A percentile compares a stretch with the other conserved stretches of the same genome.
Conservation (phyloP, 495 filamentous ascomycete species). For the Penicillium nucicola region DNA sequence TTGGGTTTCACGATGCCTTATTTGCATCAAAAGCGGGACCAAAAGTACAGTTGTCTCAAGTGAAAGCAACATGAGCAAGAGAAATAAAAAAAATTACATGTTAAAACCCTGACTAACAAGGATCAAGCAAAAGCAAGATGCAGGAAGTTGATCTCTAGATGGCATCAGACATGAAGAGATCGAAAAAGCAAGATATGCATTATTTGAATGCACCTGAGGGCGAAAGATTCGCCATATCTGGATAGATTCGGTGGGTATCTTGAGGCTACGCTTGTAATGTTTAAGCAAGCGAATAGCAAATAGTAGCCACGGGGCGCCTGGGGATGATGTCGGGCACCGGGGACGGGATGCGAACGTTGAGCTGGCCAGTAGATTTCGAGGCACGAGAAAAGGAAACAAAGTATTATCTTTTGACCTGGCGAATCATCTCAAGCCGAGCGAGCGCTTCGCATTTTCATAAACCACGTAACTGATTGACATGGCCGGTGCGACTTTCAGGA, state of each 20-base stretch:
- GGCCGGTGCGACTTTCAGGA: conserved; percentile 94
- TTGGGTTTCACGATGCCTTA: conserved; percentile 9
- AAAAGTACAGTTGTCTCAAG: conserved; percentile 9
- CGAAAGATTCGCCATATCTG: background rate
- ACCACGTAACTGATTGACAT: conserved; percentile 97
- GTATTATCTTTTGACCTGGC: background rate
- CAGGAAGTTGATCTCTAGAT: conserved; percentile 6
- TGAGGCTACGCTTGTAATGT: background rate
- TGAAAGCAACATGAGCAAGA: background rate
- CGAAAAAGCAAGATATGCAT: conserved; percentile 1
- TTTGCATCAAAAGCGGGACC: conserved; percentile 2
- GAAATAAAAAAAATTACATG: background rate
- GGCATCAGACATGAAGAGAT: background rate
- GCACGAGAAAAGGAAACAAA: background rate
- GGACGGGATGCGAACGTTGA: background rate
- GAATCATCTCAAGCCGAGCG: conserved; percentile 65
- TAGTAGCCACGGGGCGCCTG: background rate
- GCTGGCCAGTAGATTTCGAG: background rate
- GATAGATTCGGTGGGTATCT: conserved; percentile 3
- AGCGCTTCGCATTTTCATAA: conserved; percentile 89
- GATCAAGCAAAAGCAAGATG: conserved; percentile 6
- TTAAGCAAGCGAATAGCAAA: background rate
- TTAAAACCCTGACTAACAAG: background rate
- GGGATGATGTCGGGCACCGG: background rate
- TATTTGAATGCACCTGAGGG: background rate